phyloP scores from a whole-genome alignment of 129 eudicot genomes.

The Arctium minus region DNA sequence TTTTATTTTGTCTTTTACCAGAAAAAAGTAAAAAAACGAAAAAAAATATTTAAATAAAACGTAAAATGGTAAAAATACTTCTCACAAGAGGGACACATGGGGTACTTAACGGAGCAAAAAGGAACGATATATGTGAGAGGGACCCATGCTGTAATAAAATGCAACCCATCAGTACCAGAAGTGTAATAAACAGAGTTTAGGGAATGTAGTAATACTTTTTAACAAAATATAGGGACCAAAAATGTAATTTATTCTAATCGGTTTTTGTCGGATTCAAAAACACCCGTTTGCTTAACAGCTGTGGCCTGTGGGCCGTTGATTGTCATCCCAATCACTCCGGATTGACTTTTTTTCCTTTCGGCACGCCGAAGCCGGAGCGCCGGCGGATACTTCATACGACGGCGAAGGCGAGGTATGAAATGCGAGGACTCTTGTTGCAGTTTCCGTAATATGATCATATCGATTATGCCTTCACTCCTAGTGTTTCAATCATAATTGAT shows the following conservation, averaged over 20 bases:
- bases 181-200: not conserved
- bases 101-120: too few species aligned
- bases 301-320: not conserved
- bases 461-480: not conserved
- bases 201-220: not conserved
- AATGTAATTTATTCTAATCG: not conserved
- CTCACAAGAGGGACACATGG: too few species aligned
- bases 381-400: not conserved
- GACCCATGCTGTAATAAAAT: too few species aligned
- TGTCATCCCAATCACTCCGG: not conserved
- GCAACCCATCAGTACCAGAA: not conserved
- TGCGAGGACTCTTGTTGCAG: not conserved
- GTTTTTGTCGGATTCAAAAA: not conserved
- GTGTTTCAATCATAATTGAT: not conserved
- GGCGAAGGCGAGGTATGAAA: slow-evolving; percentile 2
- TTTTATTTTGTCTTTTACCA: too few species aligned
- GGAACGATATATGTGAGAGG: too few species aligned
- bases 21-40: too few species aligned
- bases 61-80: too few species aligned
- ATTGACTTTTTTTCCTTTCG: not conserved
- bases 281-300: not conserved
- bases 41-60: too few species aligned
- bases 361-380: not conserved
- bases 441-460: not conserved
- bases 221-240: not conserved